A percentile compares a stretch with the other conserved stretches of the same genome.
phyloP scores from a whole-genome alignment of 768 basidiomycete species.

The Auriscalpium vulgare region DNA sequence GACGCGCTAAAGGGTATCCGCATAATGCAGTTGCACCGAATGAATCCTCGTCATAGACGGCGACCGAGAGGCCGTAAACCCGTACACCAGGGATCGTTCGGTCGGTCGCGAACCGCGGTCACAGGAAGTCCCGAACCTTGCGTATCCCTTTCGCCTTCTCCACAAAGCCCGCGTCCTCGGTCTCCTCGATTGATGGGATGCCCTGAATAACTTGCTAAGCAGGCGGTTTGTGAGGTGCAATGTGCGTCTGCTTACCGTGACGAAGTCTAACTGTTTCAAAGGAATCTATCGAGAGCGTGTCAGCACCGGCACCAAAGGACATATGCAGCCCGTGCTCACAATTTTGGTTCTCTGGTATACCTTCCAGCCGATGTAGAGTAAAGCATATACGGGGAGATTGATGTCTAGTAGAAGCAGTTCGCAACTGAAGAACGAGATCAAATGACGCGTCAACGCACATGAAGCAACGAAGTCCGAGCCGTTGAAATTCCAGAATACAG shows the following conservation, averaged over 20 bases:
- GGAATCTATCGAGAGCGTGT: not conserved
- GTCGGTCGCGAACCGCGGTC: not conserved
- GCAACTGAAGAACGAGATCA: too few relatives aligned
- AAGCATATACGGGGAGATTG: constrained; percentile 9
- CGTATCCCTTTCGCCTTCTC: not conserved
- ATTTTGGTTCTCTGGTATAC: constrained; percentile 12
- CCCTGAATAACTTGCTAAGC: not conserved
- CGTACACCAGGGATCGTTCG: too few relatives aligned
- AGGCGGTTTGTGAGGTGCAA: not conserved
- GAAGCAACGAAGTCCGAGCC: constrained; percentile 12
- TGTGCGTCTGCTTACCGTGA: constrained; percentile 2
- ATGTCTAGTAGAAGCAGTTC: not conserved
- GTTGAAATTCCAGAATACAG: constrained; percentile 12
- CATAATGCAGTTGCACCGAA: too few relatives aligned
- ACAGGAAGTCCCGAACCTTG: constrained; percentile 6
- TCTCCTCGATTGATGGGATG: constrained; percentile 10
- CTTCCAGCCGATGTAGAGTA: constrained; percentile 11
- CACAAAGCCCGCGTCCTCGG: constrained; percentile 6
- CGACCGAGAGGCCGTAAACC: too few relatives aligned
- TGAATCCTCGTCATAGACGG: too few relatives aligned
- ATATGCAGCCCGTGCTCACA: not conserved
- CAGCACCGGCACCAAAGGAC: not conserved
- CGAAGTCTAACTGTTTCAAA: constrained; percentile 8
- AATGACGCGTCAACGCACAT: constrained; percentile 1
- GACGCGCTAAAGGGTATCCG: too few relatives aligned